Base-by-base conservation (phyloP, 257 asterid species). In the Cordia subcordata region DNA sequence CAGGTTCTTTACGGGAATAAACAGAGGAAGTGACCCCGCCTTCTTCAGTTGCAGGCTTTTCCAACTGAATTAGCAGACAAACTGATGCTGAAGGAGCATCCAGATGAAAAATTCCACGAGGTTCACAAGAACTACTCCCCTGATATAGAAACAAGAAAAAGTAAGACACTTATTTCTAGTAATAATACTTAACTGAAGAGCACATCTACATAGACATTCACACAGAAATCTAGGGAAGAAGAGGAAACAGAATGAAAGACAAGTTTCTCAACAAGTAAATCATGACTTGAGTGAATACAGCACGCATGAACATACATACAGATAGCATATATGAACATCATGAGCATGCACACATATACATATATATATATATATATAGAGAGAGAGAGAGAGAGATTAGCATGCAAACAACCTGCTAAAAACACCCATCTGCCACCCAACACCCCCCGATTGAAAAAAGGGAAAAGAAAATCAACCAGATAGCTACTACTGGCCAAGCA, bases 1-100 rank as follows among this genome's bases (percentile, higher is more conserved):
- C 99, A 44, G 99, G 97, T 75, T 93, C 99, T 84, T 93, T 93
- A 64, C 95, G 96, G 50, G 97, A 93, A 82, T 93, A 93, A 64
- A 86, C 97, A 68, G 97, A 85, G 64, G 97, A 79, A 55, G 97
- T 86, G 73, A 89, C 99, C 73, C 99, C 99, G 44, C 95, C 95
- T 80, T 93, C 99, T 76, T 93, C 99, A 12, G 96, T 86, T 63
- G 94, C 95, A 70, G 99, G 89, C 83, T 93, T 93, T 69, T 93
- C 99, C 69, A 93, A 80, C 79, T 93, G 99, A 79, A 93, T 76
- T 67, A 93, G 92, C 75, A 93, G 80, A 73, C 97, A 89, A 77
- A 89, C 83, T 46, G 97, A 93, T 58, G 99, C 94, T 53, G 99
- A 93, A 64, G 97, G 96, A 65, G 91, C 96, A 80, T 93, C 99